Conservation (phyloP, 2,329 filamentous ascomycete genomes). For the Cordyceps tenuipes region DNA sequence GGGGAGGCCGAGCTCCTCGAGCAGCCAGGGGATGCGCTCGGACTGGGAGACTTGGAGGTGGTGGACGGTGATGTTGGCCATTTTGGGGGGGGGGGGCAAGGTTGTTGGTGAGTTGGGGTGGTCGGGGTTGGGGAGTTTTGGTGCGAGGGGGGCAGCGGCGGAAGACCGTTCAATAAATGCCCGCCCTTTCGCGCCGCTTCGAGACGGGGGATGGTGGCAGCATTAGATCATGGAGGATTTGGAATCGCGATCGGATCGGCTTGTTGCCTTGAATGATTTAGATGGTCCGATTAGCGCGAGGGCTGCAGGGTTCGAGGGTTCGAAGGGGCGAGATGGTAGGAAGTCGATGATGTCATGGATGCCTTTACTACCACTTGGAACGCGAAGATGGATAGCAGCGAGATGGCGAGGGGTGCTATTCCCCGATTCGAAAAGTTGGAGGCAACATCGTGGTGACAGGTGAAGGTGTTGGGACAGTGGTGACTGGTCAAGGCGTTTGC, state of each 20-base stretch:
- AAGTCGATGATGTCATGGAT: conserved; percentile 1
- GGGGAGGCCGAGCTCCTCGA: conserved; percentile 51
- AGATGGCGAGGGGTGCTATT: background rate
- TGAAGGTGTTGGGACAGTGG: too few species aligned
- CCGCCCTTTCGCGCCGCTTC: background rate
- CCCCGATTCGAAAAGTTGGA: too few species aligned
- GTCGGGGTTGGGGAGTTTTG: background rate
- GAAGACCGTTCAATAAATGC: background rate
- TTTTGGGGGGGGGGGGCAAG: background rate
- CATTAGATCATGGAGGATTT: background rate
- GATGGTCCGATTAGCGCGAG: background rate
- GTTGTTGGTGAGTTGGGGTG: background rate
- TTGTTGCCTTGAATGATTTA: background rate
- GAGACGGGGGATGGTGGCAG: background rate
- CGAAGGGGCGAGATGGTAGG: background rate
- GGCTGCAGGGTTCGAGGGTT: background rate
- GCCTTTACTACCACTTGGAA: too few species aligned
- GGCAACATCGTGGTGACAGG: too few species aligned
- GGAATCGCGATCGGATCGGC: background rate
- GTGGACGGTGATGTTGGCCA: conserved; percentile 32
- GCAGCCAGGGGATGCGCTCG: conserved; percentile 56
- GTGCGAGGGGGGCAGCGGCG: background rate
- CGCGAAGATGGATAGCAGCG: background rate
- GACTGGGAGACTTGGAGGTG: conserved; percentile 53
- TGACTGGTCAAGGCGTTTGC: too few species aligned